phyloP scores from a whole-genome alignment of 1,139 yeast genomes.

The Tardiomyces depauwii region DNA sequence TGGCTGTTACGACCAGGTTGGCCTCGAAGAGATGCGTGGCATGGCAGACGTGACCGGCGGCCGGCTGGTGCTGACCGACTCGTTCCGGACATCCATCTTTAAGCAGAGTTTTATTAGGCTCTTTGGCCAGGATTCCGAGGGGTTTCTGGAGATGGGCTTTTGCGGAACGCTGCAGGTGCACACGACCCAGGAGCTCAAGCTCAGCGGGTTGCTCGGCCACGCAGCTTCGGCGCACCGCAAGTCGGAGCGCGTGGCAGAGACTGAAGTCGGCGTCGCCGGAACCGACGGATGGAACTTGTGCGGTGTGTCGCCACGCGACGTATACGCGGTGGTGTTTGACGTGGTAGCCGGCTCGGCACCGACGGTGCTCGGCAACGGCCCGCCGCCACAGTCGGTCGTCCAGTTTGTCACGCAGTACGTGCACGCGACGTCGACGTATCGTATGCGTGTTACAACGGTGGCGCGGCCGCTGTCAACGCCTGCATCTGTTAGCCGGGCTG shows the following conservation, averaged over 20 bases:
- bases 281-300: constrained; percentile 70
- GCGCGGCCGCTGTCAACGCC: constrained; percentile 17
- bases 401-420: constrained; percentile 68
- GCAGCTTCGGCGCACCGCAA: constrained; percentile 44
- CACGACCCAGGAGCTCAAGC: constrained; percentile 74
- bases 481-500: constrained; percentile 12
- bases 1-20: constrained; percentile 94
- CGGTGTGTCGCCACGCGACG: constrained; percentile 61
- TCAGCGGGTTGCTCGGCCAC: constrained; percentile 85
- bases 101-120: constrained; percentile 81
- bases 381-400: constrained; percentile 28
- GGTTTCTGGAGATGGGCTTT: constrained; percentile 55
- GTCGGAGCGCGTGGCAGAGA: constrained; percentile 55
- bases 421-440: constrained; percentile 32
- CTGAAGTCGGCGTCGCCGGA: constrained; percentile 77
- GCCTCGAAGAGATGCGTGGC: constrained; percentile 86
- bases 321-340: constrained; percentile 73
- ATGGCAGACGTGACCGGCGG: constrained; percentile 84
- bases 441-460: constrained; percentile 35
- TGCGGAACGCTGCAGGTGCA: constrained; percentile 72
- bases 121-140: constrained; percentile 76
- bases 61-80: constrained; percentile 73
- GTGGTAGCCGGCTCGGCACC: constrained; percentile 31
- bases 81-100: constrained; percentile 88
- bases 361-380: constrained; percentile 11